These are phyloP conservation scores for Mucor racemosus DNA, from an alignment of 371 early-diverging fungal species.

Conservation along the genomic window DNA sequence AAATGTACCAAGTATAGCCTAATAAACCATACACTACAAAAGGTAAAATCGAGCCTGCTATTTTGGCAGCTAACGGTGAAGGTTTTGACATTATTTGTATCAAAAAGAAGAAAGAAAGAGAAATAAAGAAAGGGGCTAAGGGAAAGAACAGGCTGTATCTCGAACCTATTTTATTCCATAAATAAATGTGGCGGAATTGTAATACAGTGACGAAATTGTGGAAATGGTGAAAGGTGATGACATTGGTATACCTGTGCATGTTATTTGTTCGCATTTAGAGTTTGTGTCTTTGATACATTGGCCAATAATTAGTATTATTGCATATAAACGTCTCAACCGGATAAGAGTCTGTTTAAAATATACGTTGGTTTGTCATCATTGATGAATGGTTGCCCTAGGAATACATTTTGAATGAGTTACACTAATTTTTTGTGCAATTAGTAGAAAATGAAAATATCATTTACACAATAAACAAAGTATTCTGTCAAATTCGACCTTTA, in stretches of 20 bases:
- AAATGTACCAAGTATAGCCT: conserved; percentile 57
- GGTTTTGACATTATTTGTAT: conserved; percentile 23
- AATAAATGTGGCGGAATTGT: not conserved
- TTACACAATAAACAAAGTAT: too few relatives aligned
- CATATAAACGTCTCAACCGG: too few relatives aligned
- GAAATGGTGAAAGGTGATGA: not conserved
- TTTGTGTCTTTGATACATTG: too few relatives aligned
- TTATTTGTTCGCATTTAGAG: too few relatives aligned
- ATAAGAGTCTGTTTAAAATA: too few relatives aligned
- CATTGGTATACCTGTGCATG: not conserved
- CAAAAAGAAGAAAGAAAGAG: not conserved
- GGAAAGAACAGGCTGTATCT: not conserved
- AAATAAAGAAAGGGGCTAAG: not conserved
- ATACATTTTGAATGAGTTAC: too few relatives aligned
- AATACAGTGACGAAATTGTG: not conserved
- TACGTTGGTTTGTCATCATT: too few relatives aligned
- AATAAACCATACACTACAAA: conserved; percentile 41
- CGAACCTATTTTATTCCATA: not conserved
- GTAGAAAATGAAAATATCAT: too few relatives aligned
- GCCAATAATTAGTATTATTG: too few relatives aligned
- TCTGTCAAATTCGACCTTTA: too few relatives aligned
- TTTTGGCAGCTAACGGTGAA: conserved; percentile 23
- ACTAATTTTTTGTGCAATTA: too few relatives aligned
- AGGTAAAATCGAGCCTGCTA: conserved; percentile 37
- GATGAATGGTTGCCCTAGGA: too few relatives aligned